Conservation (phyloP, 805 yeast genomes). For the Candida golubevii region DNA sequence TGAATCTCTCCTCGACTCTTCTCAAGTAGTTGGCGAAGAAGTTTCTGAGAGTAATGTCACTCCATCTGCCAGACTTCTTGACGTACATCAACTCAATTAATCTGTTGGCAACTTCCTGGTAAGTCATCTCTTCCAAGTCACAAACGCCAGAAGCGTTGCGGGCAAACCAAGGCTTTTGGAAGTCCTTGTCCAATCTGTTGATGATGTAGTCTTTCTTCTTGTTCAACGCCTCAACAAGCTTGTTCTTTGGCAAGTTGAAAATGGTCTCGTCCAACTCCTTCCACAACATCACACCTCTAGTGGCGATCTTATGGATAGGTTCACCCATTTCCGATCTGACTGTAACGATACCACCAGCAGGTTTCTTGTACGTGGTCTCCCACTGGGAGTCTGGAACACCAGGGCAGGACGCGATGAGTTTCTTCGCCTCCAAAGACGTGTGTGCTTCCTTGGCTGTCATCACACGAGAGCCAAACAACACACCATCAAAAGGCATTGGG, state of each 20-base stretch:
- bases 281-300: constrained; percentile 97
- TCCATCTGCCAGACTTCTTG: constrained; percentile 76
- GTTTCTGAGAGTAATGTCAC: constrained; percentile 80
- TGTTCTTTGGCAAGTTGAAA: constrained; percentile 85
- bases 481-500: constrained; percentile 99
- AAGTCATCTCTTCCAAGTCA: constrained; percentile 94
- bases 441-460: constrained; percentile 97
- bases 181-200: constrained; percentile 82
- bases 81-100: constrained; percentile 86
- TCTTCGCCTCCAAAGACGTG: constrained; percentile 91
- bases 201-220: constrained; percentile 86
- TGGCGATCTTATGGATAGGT: constrained; percentile 97
- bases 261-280: constrained; percentile 93
- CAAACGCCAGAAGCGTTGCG: constrained; percentile 71
- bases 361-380: constrained; percentile 92
- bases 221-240: constrained; percentile 72
- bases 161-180: constrained; percentile 98
- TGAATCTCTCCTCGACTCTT: constrained; percentile 96
- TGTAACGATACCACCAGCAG: constrained; percentile 95
- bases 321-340: constrained; percentile 99
- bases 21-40: constrained; percentile 82
- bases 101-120: constrained; percentile 84
- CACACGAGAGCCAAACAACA: constrained; percentile 91
- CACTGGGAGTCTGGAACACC: constrained; percentile 88
- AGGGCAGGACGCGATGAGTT: constrained; percentile 81